Percentiles rank a stretch among this genome's conserved stretches.
phyloP scores from a whole-genome alignment of 2,329 filamentous ascomycete genomes.

The Coccinonectria pachysandricola region DNA sequence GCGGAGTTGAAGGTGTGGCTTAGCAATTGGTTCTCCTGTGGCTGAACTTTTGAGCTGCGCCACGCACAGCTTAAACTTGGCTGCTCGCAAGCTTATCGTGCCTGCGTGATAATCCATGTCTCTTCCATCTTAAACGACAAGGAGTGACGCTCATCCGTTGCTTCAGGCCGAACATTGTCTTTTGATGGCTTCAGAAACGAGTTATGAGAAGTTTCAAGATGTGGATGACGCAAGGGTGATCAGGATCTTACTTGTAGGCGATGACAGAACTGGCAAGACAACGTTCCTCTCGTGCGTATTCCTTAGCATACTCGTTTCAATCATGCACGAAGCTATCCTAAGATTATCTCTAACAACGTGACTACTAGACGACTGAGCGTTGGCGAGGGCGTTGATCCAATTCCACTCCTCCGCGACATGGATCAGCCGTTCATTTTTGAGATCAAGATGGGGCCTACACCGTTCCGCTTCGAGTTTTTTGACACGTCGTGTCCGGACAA shows the following conservation, averaged over 20 bases:
- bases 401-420: conserved; percentile 43
- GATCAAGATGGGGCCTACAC: conserved; percentile 28
- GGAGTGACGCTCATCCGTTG: too few relatives aligned
- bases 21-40: too few relatives aligned
- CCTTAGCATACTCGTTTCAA: conserved; percentile 2
- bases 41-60: too few relatives aligned
- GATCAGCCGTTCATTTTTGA: conserved; percentile 53
- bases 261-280: conserved; percentile 49
- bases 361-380: conserved; percentile 40
- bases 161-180: too few relatives aligned
- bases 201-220: neutral
- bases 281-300: conserved; percentile 49
- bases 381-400: conserved; percentile 29
- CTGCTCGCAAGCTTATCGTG: too few relatives aligned
- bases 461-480: conserved; percentile 47
- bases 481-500: conserved; percentile 49
- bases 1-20: conserved; percentile 12
- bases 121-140: too few relatives aligned
- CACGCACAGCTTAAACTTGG: too few relatives aligned
- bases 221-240: conserved; percentile 38
- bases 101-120: too few relatives aligned
- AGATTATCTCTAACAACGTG: conserved; percentile 3
- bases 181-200: too few relatives aligned
- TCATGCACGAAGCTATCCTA: too few relatives aligned
- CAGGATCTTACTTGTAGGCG: conserved; percentile 48